Base-by-base conservation (phyloP, 179 eudicot species). In the Amaranthus tricolor region DNA sequence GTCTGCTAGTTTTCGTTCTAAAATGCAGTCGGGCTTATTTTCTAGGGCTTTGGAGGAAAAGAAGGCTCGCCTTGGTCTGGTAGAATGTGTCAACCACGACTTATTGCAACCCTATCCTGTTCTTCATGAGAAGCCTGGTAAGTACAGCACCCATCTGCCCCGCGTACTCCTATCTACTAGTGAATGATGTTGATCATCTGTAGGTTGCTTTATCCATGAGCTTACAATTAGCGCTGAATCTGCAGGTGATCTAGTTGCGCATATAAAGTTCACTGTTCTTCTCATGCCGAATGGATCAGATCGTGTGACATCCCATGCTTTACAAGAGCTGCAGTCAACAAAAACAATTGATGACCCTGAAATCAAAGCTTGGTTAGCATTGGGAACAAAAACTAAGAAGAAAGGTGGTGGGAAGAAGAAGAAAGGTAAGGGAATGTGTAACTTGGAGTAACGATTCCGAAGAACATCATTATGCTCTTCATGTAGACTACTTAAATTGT, bases 251-350 rank as follows among this genome's bases (percentile, higher is more conserved):
- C 80, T 69, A 73, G 92, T 88, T 61, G 99, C 99, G 19, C 98
- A 95, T 62, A 84, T 93, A 69, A 95, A 95, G 62, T 95, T 95
- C 81, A 95, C 98, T 1, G 99, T 95, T 19, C 83, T 95, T 82
- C 90, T 95, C 58, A 93, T 95, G 99, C 98, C 99, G n/a, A 95
- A 95, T 79, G 99, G 99, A 40, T 95, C 98, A 0, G 99, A 95
- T 73, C 89, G 97, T 9, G 72, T 95, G 61, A 93, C 99, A 13
- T 85, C 92, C 9, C 95, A 93, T 80, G 75, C 93, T 49, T 76
- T 95, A 63, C 99, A 95, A 82, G 99, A 92, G 74, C 74, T 95
- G 62, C 93, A 95, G 71, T 88, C 97, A 8, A 91, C 90, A 15
- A 95, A 95, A 76, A 80, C 89, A 7, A 59, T 87, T 7, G 99